A percentile compares a stretch with the other conserved stretches of the same genome.
phyloP scores from a whole-genome alignment of 2,329 filamentous ascomycete genomes.

The Ampelomyces quisqualis region DNA sequence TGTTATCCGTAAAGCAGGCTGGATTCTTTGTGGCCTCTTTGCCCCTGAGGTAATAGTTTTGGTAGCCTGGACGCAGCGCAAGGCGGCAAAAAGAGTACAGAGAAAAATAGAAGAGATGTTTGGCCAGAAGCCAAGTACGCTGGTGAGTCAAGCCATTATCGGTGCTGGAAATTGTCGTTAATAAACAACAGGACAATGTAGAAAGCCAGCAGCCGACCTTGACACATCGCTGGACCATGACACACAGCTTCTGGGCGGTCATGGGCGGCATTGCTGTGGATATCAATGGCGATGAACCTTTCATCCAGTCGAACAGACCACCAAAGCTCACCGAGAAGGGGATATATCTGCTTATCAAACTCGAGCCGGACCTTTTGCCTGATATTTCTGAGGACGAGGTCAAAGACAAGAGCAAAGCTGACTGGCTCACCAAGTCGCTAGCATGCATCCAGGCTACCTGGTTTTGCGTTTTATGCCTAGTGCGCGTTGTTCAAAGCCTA shows the following conservation, averaged over 20 bases:
- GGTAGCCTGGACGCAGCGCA: too few relatives aligned
- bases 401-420: conserved; percentile 14
- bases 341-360: not conserved
- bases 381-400: conserved; percentile 8
- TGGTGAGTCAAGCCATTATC: too few relatives aligned
- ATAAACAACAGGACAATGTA: too few relatives aligned
- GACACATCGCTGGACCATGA: conserved; percentile 9
- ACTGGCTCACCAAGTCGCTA: conserved; percentile 16
- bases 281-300: not conserved
- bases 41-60: too few relatives aligned
- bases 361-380: not conserved
- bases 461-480: conserved; percentile 24
- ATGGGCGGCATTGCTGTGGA: conserved; percentile 13
- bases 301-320: not conserved
- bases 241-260: conserved; percentile 7
- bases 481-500: conserved; percentile 9
- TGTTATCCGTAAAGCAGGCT: too few relatives aligned
- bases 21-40: too few relatives aligned
- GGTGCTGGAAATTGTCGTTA: too few relatives aligned
- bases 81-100: too few relatives aligned
- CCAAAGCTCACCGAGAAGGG: not conserved
- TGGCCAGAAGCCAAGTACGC: too few relatives aligned
- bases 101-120: too few relatives aligned
- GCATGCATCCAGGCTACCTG: conserved; percentile 25
- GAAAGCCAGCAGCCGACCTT: too few relatives aligned